These are phyloP conservation scores for Neltuma alba DNA, from an alignment of 306 rosid genomes.

Conservation along the genomic window DNA sequence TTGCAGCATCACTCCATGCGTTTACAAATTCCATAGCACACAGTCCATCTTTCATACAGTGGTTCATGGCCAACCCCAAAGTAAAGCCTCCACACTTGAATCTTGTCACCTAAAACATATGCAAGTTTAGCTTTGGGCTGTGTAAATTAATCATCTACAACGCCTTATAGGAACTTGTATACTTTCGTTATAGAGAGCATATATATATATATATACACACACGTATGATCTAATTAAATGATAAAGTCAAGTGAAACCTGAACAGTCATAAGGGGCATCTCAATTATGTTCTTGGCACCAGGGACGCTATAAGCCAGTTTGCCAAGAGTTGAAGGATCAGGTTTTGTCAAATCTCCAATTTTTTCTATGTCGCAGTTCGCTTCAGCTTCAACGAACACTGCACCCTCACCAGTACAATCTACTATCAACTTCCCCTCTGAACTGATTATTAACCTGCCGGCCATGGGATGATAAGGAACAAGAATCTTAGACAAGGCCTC, in stretches of 20 bases:
- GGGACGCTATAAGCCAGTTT: constrained; percentile 73
- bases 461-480: constrained; percentile 52
- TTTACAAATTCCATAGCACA: constrained; percentile 63
- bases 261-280: constrained; percentile 76
- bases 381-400: constrained; percentile 84
- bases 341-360: constrained; percentile 56
- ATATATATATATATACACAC: too few relatives aligned
- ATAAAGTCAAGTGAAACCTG: constrained; percentile 56
- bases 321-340: constrained; percentile 64
- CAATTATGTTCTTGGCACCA: constrained; percentile 67
- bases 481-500: constrained; percentile 45
- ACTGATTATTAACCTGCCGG: constrained; percentile 61
- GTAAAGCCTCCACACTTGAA: constrained; percentile 68
- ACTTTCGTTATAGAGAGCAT: too few relatives aligned
- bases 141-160: not conserved
- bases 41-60: constrained; percentile 61
- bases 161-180: too few relatives aligned
- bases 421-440: constrained; percentile 79
- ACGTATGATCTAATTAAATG: not conserved
- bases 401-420: constrained; percentile 77
- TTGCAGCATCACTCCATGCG: constrained; percentile 65
- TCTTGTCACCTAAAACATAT: constrained; percentile 48
- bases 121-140: not conserved
- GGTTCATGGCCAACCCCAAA: constrained; percentile 56
- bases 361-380: constrained; percentile 58